These are phyloP conservation scores for Diplodia sapinea DNA, from an alignment of 2,329 filamentous ascomycete species.

Conservation along the genomic window DNA sequence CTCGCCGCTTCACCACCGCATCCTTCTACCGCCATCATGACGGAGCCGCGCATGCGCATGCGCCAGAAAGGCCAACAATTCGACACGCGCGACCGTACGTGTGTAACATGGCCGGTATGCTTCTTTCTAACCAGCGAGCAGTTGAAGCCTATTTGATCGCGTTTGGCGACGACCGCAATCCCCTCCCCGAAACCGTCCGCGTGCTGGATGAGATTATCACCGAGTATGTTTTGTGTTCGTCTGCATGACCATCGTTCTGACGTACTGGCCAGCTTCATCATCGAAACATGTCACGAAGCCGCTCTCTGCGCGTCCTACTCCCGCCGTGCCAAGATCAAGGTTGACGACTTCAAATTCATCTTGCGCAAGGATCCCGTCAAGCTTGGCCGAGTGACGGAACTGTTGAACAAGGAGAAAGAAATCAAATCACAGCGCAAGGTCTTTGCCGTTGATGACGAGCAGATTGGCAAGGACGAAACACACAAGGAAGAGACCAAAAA, in stretches of 20 bases:
- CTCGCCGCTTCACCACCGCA: neutral
- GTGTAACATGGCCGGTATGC: neutral
- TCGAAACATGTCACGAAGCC: slow-evolving; percentile 89
- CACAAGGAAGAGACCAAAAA: slow-evolving; percentile 49
- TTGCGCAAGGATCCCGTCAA: slow-evolving; percentile 84
- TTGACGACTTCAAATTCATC: slow-evolving; percentile 96
- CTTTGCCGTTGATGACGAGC: slow-evolving; percentile 70
- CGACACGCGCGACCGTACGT: slow-evolving; percentile 50
- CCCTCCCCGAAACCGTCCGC: slow-evolving; percentile 82
- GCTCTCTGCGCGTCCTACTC: slow-evolving; percentile 84
- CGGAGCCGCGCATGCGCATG: slow-evolving; percentile 56
- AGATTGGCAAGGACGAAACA: slow-evolving; percentile 61
- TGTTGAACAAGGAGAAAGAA: slow-evolving; percentile 85
- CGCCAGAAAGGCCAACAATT: slow-evolving; percentile 57
- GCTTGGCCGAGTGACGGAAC: slow-evolving; percentile 85
- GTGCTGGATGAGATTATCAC: slow-evolving; percentile 94
- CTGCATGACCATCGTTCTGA: neutral
- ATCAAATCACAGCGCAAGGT: slow-evolving; percentile 83
- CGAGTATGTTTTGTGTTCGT: slow-evolving; percentile 55
- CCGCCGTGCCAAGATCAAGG: slow-evolving; percentile 94
- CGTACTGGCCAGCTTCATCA: slow-evolving; percentile 70
- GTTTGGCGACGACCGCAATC: slow-evolving; percentile 77
- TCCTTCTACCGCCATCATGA: slow-evolving; percentile 44
- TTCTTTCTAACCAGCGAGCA: slow-evolving; percentile 44
- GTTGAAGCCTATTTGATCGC: slow-evolving; percentile 78